These are phyloP conservation scores for Xylariaceae sp. DNA, from an alignment of 2,329 filamentous ascomycete genomes.

Conservation along the genomic window DNA sequence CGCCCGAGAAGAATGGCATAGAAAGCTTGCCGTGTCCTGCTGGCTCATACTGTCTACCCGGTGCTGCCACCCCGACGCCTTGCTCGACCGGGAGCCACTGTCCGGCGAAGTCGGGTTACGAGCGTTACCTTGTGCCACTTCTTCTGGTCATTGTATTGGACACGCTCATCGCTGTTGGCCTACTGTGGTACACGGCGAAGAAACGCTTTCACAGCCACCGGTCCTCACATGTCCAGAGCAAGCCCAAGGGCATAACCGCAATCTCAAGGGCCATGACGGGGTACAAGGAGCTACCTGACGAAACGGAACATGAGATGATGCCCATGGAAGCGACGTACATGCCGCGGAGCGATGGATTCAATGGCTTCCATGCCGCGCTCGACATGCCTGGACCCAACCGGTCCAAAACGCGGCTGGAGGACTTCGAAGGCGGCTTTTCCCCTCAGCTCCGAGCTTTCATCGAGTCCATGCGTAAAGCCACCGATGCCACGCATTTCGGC, in stretches of 20 bases:
- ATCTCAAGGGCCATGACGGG: constrained; percentile 24
- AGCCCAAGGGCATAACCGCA: constrained; percentile 18
- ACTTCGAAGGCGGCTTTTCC: constrained; percentile 25
- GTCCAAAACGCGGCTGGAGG: constrained; percentile 13
- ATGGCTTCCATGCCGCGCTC: constrained; percentile 31
- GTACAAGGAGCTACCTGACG: constrained; percentile 27
- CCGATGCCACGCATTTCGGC: constrained; percentile 43
- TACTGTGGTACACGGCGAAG: constrained; percentile 28
- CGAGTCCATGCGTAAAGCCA: constrained; percentile 43
- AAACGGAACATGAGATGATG: constrained; percentile 27
- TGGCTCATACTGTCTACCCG: constrained; percentile 44
- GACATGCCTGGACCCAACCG: constrained; percentile 20
- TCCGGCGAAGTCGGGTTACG: constrained; percentile 32
- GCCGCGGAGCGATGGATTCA: constrained; percentile 19
- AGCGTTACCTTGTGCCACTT: constrained; percentile 37
- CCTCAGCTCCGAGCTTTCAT: constrained; percentile 41
- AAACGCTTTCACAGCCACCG: constrained; percentile 27
- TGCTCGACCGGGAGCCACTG: constrained; percentile 40
- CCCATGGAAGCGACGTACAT: constrained; percentile 26
- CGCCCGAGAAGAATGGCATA: constrained; percentile 26
- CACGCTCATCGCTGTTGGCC: constrained; percentile 28
- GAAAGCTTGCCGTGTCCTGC: constrained; percentile 35
- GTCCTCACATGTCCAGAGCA: constrained; percentile 14
- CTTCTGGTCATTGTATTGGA: constrained; percentile 36
- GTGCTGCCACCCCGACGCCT: constrained; percentile 37